Base-by-base conservation (phyloP, 352 stramenopile species). In the Pythium aphanidermatum region DNA sequence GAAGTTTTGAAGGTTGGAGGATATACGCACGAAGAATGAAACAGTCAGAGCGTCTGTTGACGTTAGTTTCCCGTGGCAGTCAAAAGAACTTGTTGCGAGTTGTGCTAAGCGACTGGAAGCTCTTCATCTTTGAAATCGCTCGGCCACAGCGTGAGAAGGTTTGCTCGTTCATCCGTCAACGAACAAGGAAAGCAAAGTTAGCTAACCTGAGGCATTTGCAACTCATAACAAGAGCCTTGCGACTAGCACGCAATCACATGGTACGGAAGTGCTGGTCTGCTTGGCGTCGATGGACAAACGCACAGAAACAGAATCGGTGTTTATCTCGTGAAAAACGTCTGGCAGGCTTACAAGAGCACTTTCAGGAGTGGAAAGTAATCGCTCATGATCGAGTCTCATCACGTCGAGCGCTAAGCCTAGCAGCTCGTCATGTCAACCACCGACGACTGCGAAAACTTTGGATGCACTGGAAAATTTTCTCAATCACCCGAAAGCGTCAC, bases 391-490 rank as follows among this genome's bases (percentile, higher is more conserved):
- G 54, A 39, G 47, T 65, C 0, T 56, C 56, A 6, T 67, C 48
- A 11, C 60, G 69, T 34, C 51, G 79, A 10, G 70, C 79, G 3
- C 40, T 88, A 2, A 72, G 45, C 7, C 26, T 91, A 2, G 76
- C 72, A 1, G 76, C 72, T 24, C 50, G 79, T 5, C 83, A 85
- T 49, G 58, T 86, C 3, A 81, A 79, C 24, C 79, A 81, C 17
- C 55, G 68, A 3, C 58, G 66, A 0, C 53, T 88, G 23, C 70
- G 70, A 6, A 89, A 88, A 25, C 39, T 89, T 5, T 93, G 82
- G 82, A 49, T 70, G 34, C 58, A 86, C 33, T 93, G 82, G 82
- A 89, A 86, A 33, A 76, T 75, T 16, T 93, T 87, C 42, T 81
- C 76, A 3, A 79, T 74, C 23, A 58, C 60, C 11, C 78, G 65